Evolutionary conservation across 768 basidiomycete genomes (phyloP).

Genomic region (Chlorophyllum brunneum): DNA sequence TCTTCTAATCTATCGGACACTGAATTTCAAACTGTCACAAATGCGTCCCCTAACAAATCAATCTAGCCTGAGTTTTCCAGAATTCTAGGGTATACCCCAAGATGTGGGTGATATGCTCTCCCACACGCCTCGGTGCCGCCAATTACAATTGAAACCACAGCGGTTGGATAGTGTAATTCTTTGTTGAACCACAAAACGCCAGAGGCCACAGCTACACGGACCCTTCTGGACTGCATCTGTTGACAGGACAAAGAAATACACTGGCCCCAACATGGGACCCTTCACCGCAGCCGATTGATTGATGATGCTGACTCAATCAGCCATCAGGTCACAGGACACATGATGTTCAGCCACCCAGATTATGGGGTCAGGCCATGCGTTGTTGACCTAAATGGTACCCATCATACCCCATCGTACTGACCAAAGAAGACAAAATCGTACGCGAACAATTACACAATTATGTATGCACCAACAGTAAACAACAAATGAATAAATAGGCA

Average conservation of each 20-base stretch:
- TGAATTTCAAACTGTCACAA: slow-evolving; percentile 8
- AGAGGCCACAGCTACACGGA: neutral
- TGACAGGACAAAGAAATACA: slow-evolving; percentile 12
- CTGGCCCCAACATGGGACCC: slow-evolving; percentile 8
- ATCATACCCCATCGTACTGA: neutral
- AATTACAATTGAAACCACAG: neutral
- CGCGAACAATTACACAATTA: slow-evolving; percentile 6
- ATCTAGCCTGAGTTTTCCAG: neutral
- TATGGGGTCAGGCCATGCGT: neutral
- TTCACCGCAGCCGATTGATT: neutral
- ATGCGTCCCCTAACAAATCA: neutral
- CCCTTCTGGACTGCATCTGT: neutral
- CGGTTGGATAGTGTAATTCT: slow-evolving; percentile 7
- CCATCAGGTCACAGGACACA: neutral
- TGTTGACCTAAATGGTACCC: neutral
- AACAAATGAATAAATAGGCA: neutral
- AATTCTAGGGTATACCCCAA: slow-evolving; percentile 6
- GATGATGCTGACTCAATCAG: neutral
- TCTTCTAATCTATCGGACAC: neutral
- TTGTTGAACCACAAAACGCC: slow-evolving; percentile 6
- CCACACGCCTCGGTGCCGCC: neutral
- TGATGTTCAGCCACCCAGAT: neutral
- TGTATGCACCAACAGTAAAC: neutral
- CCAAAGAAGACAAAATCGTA: neutral
- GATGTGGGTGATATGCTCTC: neutral